phyloP scores from a whole-genome alignment of 2,329 filamentous ascomycete genomes.

The Aureobasidium zeae region DNA sequence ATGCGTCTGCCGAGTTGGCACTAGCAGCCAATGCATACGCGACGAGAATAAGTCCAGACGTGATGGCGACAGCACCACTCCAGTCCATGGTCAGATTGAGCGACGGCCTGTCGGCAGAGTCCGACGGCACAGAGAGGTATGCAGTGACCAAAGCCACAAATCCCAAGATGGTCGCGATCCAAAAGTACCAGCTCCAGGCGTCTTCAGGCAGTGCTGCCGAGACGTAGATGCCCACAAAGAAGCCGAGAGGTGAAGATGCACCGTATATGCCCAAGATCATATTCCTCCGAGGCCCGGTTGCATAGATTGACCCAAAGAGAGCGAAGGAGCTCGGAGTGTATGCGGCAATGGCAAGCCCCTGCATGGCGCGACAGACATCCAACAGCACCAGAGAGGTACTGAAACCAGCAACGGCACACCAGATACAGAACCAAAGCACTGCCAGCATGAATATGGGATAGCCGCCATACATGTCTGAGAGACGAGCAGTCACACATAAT shows the following conservation, averaged over 20 bases:
- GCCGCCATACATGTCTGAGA: constrained; percentile 31
- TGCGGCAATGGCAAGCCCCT: constrained; percentile 30
- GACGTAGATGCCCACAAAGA: constrained; percentile 29
- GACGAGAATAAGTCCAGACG: constrained; percentile 27
- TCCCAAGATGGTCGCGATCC: constrained; percentile 25
- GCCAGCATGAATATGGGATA: constrained; percentile 30
- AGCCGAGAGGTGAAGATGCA: constrained; percentile 30
- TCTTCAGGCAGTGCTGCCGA: constrained; percentile 24
- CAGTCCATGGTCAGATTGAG: constrained; percentile 31
- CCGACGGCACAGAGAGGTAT: constrained; percentile 27
- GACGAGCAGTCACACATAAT: constrained; percentile 27
- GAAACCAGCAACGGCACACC: constrained; percentile 29
- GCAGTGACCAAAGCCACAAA: constrained; percentile 24
- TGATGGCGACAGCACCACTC: constrained; percentile 28
- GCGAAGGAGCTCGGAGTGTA: constrained; percentile 29
- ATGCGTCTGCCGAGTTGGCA: constrained; percentile 23
- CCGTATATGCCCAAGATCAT: constrained; percentile 29
- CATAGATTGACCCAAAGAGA: constrained; percentile 28
- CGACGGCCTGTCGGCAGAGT: constrained; percentile 25
- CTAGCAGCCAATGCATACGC: constrained; percentile 29
- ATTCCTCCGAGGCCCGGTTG: constrained; percentile 26
- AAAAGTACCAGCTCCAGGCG: constrained; percentile 28
- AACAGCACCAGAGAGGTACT: constrained; percentile 21
- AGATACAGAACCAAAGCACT: constrained; percentile 28
- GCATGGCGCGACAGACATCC: constrained; percentile 29